Percentiles rank a stretch among this genome's conserved stretches.
Evolutionary conservation across 75 land plant species (phyloP).

Genomic region (Sequoia sempervirens): DNA sequence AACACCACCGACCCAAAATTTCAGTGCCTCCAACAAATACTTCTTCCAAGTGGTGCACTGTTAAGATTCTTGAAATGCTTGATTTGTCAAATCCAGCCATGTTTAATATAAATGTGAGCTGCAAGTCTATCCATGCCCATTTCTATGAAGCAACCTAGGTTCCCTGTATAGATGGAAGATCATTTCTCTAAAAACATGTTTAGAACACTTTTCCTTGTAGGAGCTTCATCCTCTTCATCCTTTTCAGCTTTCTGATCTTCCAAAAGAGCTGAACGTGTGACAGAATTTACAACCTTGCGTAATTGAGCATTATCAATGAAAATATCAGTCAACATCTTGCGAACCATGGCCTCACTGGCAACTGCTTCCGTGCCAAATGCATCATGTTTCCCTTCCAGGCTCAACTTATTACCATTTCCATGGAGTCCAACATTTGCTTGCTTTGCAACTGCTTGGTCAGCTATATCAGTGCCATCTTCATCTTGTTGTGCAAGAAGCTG

Average conservation of each 20-base stretch:
- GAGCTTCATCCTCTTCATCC: constrained; percentile 30
- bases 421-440: constrained; percentile 8
- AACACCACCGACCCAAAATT: background rate
- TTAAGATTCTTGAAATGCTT: background rate
- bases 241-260: constrained; percentile 33
- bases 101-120: background rate
- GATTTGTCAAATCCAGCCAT: background rate
- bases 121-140: background rate
- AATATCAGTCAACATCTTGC: constrained; percentile 66
- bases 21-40: constrained; percentile 8
- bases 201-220: constrained; percentile 45
- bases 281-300: constrained; percentile 71
- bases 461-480: constrained; percentile 21
- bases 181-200: constrained; percentile 53
- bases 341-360: constrained; percentile 45
- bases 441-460: constrained; percentile 1
- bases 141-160: background rate
- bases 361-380: constrained; percentile 13
- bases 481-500: constrained; percentile 76
- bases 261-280: constrained; percentile 58
- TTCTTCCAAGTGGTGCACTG: background rate
- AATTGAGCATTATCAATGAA: constrained; percentile 82
- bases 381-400: background rate
- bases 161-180: background rate
- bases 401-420: constrained; percentile 7